Evolutionary conservation across 148 eudicot species (phyloP).

Genomic region (Mesembryanthemum crystallinum): DNA sequence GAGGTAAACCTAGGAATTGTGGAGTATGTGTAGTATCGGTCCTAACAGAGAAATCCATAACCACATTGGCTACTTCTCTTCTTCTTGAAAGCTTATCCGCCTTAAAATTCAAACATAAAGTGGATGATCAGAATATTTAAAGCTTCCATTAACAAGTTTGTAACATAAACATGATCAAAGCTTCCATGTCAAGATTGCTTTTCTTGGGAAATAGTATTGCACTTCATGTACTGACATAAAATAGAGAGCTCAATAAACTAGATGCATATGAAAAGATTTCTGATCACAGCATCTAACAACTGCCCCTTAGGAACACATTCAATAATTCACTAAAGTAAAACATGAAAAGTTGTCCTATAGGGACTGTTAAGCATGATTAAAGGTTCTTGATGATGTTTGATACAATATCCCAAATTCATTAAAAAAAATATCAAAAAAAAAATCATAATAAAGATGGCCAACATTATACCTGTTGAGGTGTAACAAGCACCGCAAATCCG

Average conservation of each 20-base stretch:
- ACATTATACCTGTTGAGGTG: conserved; percentile 74
- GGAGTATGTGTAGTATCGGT: conserved; percentile 92
- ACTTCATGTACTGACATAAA: background rate
- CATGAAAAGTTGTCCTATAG: conserved; percentile 12
- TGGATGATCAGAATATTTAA: background rate
- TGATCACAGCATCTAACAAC: background rate
- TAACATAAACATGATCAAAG: background rate
- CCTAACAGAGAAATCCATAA: conserved; percentile 81
- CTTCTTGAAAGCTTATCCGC: conserved; percentile 72
- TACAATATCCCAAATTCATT: background rate
- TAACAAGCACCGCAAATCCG: conserved; percentile 90
- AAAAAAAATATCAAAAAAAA: background rate
- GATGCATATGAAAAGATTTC: background rate
- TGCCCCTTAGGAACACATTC: conserved; percentile 15
- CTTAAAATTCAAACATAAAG: conserved; percentile 33
- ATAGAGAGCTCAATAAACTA: background rate
- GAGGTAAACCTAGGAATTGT: conserved; percentile 85
- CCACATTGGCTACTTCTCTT: conserved; percentile 86
- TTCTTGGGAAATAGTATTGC: background rate
- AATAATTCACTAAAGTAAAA: conserved; percentile 8
- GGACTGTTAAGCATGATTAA: background rate
- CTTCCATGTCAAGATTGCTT: conserved; percentile 4
- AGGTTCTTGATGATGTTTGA: background rate
- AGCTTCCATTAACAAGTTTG: background rate
- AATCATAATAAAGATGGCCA: background rate